These are phyloP conservation scores for Pestalotiopsis sp. DNA, from an alignment of 2,329 filamentous ascomycete genomes.

Conservation along the genomic window DNA sequence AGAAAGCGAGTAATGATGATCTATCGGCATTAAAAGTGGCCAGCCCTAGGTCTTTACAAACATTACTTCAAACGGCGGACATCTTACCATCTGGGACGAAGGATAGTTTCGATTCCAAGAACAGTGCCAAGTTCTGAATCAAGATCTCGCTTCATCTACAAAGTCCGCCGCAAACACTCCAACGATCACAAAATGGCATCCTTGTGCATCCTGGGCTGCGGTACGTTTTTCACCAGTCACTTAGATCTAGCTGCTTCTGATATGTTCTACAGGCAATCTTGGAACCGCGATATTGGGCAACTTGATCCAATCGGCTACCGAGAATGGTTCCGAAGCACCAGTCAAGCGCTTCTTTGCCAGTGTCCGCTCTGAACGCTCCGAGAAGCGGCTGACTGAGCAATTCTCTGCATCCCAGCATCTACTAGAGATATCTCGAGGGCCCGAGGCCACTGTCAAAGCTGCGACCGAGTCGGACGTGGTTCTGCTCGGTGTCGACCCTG, in stretches of 20 bases:
- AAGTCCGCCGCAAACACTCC: background rate
- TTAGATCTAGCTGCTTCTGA: background rate
- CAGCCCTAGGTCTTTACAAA: background rate
- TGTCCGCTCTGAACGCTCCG: slow-evolving; percentile 4
- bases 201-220: slow-evolving; percentile 7
- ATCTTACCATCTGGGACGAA: too few relatives aligned
- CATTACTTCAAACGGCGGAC: too few relatives aligned
- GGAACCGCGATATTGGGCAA: slow-evolving; percentile 3
- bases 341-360: slow-evolving; percentile 3
- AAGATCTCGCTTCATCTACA: too few relatives aligned
- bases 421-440: slow-evolving; percentile 24
- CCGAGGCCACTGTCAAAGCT: slow-evolving; percentile 36
- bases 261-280: slow-evolving; percentile 1
- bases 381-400: background rate
- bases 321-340: background rate
- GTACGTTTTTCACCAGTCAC: background rate
- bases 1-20: background rate
- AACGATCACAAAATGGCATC: background rate
- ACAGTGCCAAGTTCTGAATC: too few relatives aligned
- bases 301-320: background rate
- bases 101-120: too few relatives aligned
- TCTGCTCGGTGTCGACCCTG: slow-evolving; percentile 49
- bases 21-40: background rate
- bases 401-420: background rate
- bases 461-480: slow-evolving; percentile 39